These are phyloP conservation scores for Phytophthora europaea DNA, from an alignment of 352 stramenopile species.

Conservation along the genomic window DNA sequence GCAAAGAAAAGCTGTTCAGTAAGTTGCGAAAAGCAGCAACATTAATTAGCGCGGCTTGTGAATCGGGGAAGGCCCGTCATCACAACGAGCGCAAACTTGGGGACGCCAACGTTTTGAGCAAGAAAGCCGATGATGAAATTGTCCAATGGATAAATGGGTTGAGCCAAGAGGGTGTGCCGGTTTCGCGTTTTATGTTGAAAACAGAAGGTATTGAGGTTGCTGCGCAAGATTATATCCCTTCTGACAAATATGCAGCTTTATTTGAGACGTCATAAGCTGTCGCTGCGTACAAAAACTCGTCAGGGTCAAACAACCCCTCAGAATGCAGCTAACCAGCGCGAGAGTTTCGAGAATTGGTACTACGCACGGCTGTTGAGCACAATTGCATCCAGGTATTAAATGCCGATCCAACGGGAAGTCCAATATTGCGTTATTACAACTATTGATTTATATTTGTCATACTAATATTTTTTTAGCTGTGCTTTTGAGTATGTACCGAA, in stretches of 20 bases:
- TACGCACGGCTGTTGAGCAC: conserved; percentile 14
- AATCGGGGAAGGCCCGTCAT: too few species aligned
- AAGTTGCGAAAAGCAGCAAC: too few species aligned
- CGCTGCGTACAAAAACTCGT: conserved; percentile 6
- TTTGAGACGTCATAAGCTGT: conserved; percentile 18
- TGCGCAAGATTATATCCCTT: too few species aligned
- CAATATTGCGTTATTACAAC: not conserved
- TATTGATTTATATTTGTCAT: not conserved
- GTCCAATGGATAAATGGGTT: too few species aligned
- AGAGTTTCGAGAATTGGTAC: conserved; percentile 1
- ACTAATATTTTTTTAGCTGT: conserved; percentile 5
- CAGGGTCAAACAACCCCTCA: conserved; percentile 19
- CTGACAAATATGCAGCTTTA: conserved; percentile 1
- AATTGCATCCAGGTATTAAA: conserved; percentile 21
- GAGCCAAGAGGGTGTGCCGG: too few species aligned
- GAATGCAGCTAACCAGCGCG: conserved; percentile 11
- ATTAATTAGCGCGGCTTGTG: too few species aligned
- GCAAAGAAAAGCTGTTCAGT: too few species aligned
- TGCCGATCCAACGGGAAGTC: conserved; percentile 15
- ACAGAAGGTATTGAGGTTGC: too few species aligned
- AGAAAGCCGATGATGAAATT: too few species aligned
- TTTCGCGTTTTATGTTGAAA: too few species aligned
- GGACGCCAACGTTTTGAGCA: too few species aligned
- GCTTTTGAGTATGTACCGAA: conserved; percentile 9
- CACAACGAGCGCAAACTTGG: too few species aligned